Percentiles rank a stretch among this genome's conserved stretches.
These are phyloP conservation scores for Penicillium psychrosexuale DNA, from an alignment of 2,329 filamentous ascomycete genomes.

Conservation along the genomic window DNA sequence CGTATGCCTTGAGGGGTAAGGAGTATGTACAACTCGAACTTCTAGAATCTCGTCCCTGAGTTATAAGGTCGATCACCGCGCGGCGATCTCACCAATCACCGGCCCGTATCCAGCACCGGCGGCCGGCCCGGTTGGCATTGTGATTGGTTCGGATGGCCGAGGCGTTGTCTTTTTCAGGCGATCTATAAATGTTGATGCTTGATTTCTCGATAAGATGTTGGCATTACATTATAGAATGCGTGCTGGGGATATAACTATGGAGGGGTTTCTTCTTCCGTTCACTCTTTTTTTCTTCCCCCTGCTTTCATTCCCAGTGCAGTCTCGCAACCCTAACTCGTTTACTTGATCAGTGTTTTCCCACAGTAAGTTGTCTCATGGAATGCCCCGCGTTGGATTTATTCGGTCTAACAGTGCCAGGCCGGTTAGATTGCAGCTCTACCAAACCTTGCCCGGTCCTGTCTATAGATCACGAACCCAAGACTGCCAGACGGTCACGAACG, in stretches of 20 bases:
- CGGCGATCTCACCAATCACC: conserved; percentile 14
- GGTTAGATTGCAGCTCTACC: background rate
- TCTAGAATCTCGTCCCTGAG: conserved; percentile 23
- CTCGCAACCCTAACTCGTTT: background rate
- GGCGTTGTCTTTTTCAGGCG: conserved; percentile 11
- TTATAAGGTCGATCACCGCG: conserved; percentile 17
- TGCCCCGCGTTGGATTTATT: conserved; percentile 22
- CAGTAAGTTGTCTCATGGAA: conserved; percentile 19
- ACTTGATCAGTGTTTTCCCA: conserved; percentile 12
- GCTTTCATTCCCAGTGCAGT: background rate
- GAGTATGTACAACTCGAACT: conserved; percentile 5
- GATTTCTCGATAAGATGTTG: conserved; percentile 18
- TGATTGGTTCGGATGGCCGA: conserved; percentile 22
- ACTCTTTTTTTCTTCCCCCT: background rate
- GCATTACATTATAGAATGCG: conserved; percentile 10
- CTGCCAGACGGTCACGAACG: conserved; percentile 3
- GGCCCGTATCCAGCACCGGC: conserved; percentile 16
- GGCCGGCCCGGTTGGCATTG: conserved; percentile 15
- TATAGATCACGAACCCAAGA: background rate
- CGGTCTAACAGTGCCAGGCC: conserved; percentile 14
- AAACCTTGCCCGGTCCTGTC: background rate
- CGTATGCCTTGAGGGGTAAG: background rate
- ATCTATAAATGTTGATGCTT: conserved; percentile 23
- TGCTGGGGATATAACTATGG: conserved; percentile 10
- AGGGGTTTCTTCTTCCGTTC: background rate